Evolutionary conservation across 2,329 filamentous ascomycete species (phyloP).

Genomic region (Hypomyces perniciosus): DNA sequence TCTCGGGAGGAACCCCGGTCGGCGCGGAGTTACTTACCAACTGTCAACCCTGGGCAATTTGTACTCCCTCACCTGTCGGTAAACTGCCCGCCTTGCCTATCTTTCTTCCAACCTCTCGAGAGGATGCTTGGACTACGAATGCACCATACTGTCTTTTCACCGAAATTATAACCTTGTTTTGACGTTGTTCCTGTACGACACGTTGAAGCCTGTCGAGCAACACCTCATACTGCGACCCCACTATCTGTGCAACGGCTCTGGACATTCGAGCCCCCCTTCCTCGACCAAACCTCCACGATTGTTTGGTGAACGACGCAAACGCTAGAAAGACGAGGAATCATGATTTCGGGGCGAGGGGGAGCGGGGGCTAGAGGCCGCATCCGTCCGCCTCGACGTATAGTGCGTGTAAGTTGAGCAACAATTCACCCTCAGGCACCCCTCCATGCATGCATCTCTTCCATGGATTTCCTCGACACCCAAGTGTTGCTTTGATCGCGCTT

Average conservation of each 20-base stretch:
- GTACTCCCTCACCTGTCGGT: conserved; percentile 1
- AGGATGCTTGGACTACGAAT: neutral
- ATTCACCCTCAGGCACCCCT: neutral
- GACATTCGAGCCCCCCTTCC: neutral
- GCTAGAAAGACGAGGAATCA: conserved; percentile 17
- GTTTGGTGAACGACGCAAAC: neutral
- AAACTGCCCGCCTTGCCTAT: neutral
- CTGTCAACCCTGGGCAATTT: too few relatives aligned
- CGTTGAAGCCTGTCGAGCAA: neutral
- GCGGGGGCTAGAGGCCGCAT: conserved; percentile 36
- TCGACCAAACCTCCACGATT: neutral
- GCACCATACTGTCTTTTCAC: neutral
- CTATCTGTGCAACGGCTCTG: conserved; percentile 8
- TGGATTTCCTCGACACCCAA: neutral
- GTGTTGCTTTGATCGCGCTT: neutral
- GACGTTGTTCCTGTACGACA: neutral
- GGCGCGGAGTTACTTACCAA: conserved; percentile 7
- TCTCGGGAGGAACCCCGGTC: conserved; percentile 1
- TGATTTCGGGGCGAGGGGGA: conserved; percentile 46
- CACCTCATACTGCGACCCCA: conserved; percentile 4
- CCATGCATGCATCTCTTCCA: neutral
- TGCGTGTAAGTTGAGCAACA: conserved; percentile 31
- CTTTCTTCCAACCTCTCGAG: conserved; percentile 1
- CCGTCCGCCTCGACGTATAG: conserved; percentile 37
- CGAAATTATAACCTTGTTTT: neutral